phyloP scores from a whole-genome alignment of 805 yeast species.

The Candida loeiensis region DNA sequence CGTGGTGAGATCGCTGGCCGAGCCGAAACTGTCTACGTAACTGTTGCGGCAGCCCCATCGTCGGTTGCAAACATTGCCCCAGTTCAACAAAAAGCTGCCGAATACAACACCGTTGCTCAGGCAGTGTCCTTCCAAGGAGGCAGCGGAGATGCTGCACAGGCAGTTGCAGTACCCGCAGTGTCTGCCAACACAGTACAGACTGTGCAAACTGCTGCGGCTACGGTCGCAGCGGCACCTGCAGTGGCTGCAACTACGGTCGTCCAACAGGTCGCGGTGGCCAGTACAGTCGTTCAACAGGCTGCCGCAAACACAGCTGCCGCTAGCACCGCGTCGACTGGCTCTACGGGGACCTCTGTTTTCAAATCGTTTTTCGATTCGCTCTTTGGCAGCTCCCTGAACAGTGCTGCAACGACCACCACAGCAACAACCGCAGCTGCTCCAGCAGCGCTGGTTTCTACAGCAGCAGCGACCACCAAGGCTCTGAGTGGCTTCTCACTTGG shows the following conservation, averaged over 20 bases:
- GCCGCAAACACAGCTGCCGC: conserved; percentile 1
- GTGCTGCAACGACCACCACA: too few relatives aligned
- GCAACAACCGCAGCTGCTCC: conserved; percentile 21
- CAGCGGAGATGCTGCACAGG: conserved; percentile 8
- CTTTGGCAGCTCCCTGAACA: too few relatives aligned
- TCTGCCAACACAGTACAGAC: conserved; percentile 23
- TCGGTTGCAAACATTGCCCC: conserved; percentile 3
- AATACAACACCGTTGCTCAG: conserved; percentile 4
- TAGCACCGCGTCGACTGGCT: conserved; percentile 8
- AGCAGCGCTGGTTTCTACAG: conserved; percentile 20
- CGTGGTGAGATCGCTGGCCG: conserved; percentile 2
- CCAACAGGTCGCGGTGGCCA: too few relatives aligned
- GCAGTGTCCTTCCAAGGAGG: conserved; percentile 10
- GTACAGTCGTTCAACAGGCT: too few relatives aligned
- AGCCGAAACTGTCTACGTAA: conserved; percentile 1
- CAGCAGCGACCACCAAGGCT: conserved; percentile 15
- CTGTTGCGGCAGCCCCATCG: background rate
- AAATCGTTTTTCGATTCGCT: too few relatives aligned
- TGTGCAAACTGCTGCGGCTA: conserved; percentile 22
- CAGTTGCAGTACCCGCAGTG: conserved; percentile 16
- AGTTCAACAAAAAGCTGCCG: background rate
- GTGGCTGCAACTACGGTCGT: too few relatives aligned
- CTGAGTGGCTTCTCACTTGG: conserved; percentile 1
- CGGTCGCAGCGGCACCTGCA: background rate
- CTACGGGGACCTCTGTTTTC: too few relatives aligned